Conservation (phyloP, 305 asterid species). For the Fraxinus baroniana region DNA sequence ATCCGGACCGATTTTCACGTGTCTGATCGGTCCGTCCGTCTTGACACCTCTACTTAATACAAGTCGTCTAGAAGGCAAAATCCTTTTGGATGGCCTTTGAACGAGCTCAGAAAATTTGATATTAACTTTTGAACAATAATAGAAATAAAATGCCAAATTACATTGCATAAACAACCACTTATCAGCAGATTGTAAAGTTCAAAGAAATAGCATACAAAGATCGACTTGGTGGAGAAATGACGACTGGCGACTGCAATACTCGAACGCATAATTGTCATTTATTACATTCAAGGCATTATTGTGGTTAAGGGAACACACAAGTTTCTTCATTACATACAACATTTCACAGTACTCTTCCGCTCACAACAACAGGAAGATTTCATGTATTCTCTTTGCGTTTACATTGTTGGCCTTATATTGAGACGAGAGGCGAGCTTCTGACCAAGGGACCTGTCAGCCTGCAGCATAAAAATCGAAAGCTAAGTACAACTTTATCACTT, state of each 20-base stretch:
- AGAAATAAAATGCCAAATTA: neutral
- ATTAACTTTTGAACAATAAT: too few species aligned
- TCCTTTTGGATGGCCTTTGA: neutral
- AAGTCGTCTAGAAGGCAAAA: neutral
- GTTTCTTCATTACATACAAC: neutral
- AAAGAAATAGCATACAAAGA: neutral
- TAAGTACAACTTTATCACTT: neutral
- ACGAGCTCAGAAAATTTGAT: neutral
- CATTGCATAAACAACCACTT: neutral
- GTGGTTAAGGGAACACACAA: neutral
- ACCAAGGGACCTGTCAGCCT: constrained; percentile 82
- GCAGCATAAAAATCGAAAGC: constrained; percentile 3
- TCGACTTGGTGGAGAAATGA: neutral
- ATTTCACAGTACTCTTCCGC: neutral
- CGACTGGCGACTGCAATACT: neutral
- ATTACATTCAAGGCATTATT: neutral
- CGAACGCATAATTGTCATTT: neutral
- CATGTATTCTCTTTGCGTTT: neutral
- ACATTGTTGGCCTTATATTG: constrained; percentile 48
- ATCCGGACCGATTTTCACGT: too few species aligned
- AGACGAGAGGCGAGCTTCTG: constrained; percentile 76
- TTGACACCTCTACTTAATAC: too few species aligned
- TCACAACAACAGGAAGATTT: neutral
- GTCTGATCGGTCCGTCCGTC: too few species aligned
- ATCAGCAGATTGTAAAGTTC: neutral